Percentiles rank a stretch among this genome's conserved stretches.
phyloP scores from a whole-genome alignment of 2,329 filamentous ascomycete species.

The Teratosphaeria pseudoeucalypti region DNA sequence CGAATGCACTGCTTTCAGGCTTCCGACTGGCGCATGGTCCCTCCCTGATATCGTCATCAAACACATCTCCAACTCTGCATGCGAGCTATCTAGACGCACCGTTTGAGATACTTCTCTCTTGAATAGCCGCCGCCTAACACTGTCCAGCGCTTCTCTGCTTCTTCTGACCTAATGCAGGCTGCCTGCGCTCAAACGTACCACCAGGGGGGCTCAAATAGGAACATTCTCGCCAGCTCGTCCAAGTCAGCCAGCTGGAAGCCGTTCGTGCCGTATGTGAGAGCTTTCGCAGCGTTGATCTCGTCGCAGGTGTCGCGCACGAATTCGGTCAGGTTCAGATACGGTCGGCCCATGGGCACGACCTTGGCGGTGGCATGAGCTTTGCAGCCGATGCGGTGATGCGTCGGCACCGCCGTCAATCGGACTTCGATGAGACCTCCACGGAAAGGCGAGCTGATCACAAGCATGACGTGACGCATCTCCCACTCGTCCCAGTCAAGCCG shows the following conservation, averaged over 20 bases:
- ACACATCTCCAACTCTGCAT: no score
- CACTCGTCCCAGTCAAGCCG: not conserved
- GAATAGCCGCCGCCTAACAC: no score
- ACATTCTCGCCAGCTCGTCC: not conserved
- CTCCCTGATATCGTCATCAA: no score
- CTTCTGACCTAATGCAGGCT: no score
- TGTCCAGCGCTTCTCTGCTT: no score
- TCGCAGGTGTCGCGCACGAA: not conserved
- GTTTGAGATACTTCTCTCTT: no score
- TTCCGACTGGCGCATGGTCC: no score
- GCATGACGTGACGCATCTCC: not conserved
- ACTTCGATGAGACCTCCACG: not conserved
- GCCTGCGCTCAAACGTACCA: no score
- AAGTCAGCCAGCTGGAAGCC: not conserved
- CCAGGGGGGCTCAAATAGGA: not conserved
- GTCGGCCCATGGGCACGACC: not conserved
- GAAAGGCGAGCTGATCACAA: not conserved
- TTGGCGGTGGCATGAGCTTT: not conserved
- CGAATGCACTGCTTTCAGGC: no score
- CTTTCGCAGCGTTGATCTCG: not conserved
- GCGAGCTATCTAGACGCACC: no score
- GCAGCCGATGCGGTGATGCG: not conserved
- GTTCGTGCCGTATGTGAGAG: not conserved
- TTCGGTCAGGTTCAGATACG: not conserved
- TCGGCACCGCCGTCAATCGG: not conserved